Evolutionary conservation across 495 filamentous ascomycete genomes (phyloP).

Genomic region (Annulohypoxylon stygium): DNA sequence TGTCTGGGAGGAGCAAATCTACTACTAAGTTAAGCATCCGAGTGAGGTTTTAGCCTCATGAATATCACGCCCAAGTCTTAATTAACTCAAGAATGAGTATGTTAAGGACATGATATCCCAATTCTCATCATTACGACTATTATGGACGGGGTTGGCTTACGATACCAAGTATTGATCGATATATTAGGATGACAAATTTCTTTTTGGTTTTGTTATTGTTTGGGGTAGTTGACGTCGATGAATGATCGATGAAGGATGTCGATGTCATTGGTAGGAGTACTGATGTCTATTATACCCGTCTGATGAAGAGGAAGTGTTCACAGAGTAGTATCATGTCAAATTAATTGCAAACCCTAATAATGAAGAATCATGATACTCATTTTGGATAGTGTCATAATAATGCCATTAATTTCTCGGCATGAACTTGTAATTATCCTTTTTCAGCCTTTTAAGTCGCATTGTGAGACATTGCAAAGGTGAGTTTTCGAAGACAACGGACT

Average conservation of each 20-base stretch:
- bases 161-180: constrained; percentile 16
- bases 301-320: constrained; percentile 22
- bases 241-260: constrained; percentile 15
- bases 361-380: constrained; percentile 21
- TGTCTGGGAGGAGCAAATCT: constrained; percentile 79
- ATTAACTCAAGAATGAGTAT: not conserved
- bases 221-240: constrained; percentile 15
- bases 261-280: constrained; percentile 22
- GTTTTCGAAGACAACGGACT: not conserved
- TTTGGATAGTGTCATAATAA: not conserved
- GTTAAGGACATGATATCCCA: constrained; percentile 2
- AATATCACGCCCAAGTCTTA: not conserved
- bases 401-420: not conserved
- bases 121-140: not conserved
- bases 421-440: not conserved
- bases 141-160: constrained; percentile 11
- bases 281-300: constrained; percentile 43
- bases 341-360: constrained; percentile 35
- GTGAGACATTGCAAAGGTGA: not conserved
- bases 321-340: constrained; percentile 6
- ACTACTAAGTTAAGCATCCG: constrained; percentile 55
- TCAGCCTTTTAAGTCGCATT: not conserved
- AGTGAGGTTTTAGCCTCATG: constrained; percentile 17
- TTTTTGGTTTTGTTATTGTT: not conserved
- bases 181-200: not conserved